Evolutionary conservation across 495 filamentous ascomycete genomes (phyloP), one percentile per base, ranked within the genome.

Genomic region (Daldinia loculata): DNA sequence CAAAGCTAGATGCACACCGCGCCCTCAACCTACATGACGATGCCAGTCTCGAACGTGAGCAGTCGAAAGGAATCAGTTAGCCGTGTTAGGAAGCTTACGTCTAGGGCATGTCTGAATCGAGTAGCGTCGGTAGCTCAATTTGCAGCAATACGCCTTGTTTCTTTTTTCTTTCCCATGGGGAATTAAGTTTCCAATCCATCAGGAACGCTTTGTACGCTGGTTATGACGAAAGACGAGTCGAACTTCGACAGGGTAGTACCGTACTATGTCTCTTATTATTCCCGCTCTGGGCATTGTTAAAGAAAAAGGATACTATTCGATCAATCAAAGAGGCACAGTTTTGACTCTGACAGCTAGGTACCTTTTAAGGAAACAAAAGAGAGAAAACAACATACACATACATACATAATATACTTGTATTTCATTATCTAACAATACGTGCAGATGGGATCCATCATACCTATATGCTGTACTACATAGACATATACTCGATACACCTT

Each of bases 401-500:
- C 27, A 26, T 29, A 62, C 63, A 59, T 22, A 58, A 43, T 15
- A 3, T 24, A 27, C 17, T 30, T 38, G 24, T 61, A 55, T 63
- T 30, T 34, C 4, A 29, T 0, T 32, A 32, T 32, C 29, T 32
- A 32, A 32, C 52, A 29, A 61, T 53, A 41, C 34, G 8, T 48
- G 43, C 24, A 48, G 19, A 65, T 52, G 48, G 52, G 50, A 60
- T 50, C 67, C 43, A 48, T 62, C 36, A 51, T 58, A 71, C 58
- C 43, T 60, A 71, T 64, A 67, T 56, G 53, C 17, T 34, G 58
- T 53, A 53, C 62, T 51, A 55, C 59, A 55, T 36, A 34, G 22
- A 32, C 17, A 57, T 57, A 30, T 14, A 41, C 39, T 61, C 32
- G 56, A 50, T 53, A 53, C 61, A 22, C 65, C 41, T 67, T 52